Percentiles rank a stretch among this genome's conserved stretches.
Evolutionary conservation across 257 asterid species (phyloP).

Genomic region (Salvia hispanica): DNA sequence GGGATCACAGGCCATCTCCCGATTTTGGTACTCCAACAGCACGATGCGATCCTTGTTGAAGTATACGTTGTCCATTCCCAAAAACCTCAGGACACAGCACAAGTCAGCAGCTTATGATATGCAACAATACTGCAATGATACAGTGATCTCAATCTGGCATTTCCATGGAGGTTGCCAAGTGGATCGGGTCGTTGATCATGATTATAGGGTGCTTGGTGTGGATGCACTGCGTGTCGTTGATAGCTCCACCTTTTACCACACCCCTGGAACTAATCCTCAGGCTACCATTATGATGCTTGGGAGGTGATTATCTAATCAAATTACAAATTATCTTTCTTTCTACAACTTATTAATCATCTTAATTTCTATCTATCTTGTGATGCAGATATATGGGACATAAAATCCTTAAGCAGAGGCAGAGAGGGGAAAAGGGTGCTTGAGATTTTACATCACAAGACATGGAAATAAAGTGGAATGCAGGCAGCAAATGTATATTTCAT

Average conservation of each 20-base stretch:
- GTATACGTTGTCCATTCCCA: slow-evolving; percentile 42
- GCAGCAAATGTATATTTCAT: background rate
- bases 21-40: slow-evolving; percentile 48
- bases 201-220: slow-evolving; percentile 62
- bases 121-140: slow-evolving; percentile 71
- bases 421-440: background rate
- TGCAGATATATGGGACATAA: slow-evolving; percentile 52
- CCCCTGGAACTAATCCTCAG: slow-evolving; percentile 92
- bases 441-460: no score
- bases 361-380: background rate
- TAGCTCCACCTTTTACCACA: slow-evolving; percentile 63
- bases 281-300: slow-evolving; percentile 98
- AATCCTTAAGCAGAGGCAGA: background rate
- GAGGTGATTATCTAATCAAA: slow-evolving; percentile 43
- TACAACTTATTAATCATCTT: background rate
- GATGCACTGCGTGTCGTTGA: slow-evolving; percentile 73
- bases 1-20: slow-evolving; percentile 45
- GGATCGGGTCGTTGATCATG: slow-evolving; percentile 58
- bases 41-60: slow-evolving; percentile 41
- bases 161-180: slow-evolving; percentile 93
- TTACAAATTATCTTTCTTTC: no score
- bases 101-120: slow-evolving; percentile 39
- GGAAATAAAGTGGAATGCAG: background rate
- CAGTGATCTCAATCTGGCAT: slow-evolving; percentile 84
- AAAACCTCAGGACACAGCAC: slow-evolving; percentile 53